phyloP scores from a whole-genome alignment of 2,329 filamentous ascomycete species.

The Sarocladiaceae sp. region DNA sequence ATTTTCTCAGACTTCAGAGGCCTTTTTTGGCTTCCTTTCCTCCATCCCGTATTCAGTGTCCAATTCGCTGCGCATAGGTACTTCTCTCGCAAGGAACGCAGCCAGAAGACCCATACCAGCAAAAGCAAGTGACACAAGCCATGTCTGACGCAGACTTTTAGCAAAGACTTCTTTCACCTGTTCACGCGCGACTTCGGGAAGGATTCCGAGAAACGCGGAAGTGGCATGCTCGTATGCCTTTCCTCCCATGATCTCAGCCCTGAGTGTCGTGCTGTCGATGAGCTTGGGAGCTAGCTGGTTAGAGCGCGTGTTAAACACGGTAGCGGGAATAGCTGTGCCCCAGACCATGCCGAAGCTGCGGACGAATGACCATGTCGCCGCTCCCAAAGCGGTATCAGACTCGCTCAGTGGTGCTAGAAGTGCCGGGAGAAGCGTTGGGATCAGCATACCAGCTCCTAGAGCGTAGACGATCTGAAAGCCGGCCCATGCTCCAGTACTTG shows the following conservation, averaged over 20 bases:
- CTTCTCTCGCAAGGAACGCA: slow-evolving; percentile 20
- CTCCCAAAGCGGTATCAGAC: slow-evolving; percentile 13
- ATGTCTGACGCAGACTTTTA: slow-evolving; percentile 19
- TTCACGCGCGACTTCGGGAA: slow-evolving; percentile 13
- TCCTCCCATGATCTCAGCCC: background rate
- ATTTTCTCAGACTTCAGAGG: background rate
- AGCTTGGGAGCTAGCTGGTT: slow-evolving; percentile 7
- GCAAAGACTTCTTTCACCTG: slow-evolving; percentile 22
- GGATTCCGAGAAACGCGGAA: slow-evolving; percentile 11
- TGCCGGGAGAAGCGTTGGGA: slow-evolving; percentile 37
- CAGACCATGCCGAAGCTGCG: slow-evolving; percentile 43
- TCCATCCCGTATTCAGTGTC: slow-evolving; percentile 24
- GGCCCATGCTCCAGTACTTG: slow-evolving; percentile 34
- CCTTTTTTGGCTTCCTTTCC: slow-evolving; percentile 9
- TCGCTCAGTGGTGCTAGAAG: slow-evolving; percentile 29
- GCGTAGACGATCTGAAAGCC: slow-evolving; percentile 36
- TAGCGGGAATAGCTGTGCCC: slow-evolving; percentile 38
- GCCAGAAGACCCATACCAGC: slow-evolving; percentile 18
- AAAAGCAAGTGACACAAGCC: slow-evolving; percentile 18
- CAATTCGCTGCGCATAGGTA: slow-evolving; percentile 21
- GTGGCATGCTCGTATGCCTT: slow-evolving; percentile 9
- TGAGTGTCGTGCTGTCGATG: background rate
- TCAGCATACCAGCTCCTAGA: slow-evolving; percentile 36
- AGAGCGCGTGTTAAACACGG: slow-evolving; percentile 25
- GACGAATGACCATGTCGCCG: slow-evolving; percentile 31